phyloP scores from a whole-genome alignment of 2,329 filamentous ascomycete species.

The Claviceps sp. region DNA sequence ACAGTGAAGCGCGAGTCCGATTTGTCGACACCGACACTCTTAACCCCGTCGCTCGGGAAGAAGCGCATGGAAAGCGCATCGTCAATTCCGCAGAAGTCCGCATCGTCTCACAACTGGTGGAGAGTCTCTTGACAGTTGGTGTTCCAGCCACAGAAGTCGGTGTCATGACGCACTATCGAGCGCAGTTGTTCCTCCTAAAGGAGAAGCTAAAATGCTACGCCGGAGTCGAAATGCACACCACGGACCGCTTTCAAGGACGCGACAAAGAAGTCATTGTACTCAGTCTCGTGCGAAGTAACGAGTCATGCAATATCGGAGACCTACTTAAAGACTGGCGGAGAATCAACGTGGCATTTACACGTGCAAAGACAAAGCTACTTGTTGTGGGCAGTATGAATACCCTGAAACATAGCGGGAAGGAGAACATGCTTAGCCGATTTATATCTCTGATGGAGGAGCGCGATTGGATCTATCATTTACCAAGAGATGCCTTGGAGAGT shows the following conservation, averaged over 20 bases:
- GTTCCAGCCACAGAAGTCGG: conserved; percentile 68
- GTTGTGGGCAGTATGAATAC: conserved; percentile 75
- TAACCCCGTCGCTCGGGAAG: conserved; percentile 50
- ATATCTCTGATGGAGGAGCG: conserved; percentile 63
- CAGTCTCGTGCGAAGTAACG: conserved; percentile 77
- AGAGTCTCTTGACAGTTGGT: conserved; percentile 62
- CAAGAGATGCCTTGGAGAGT: conserved; percentile 45
- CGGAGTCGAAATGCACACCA: conserved; percentile 86
- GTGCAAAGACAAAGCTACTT: conserved; percentile 82
- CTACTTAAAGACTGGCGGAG: conserved; percentile 81
- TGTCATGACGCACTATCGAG: conserved; percentile 93
- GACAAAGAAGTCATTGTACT: conserved; percentile 91
- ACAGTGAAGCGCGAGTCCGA: conserved; percentile 59
- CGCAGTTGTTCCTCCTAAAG: conserved; percentile 73
- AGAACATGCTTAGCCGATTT: conserved; percentile 67
- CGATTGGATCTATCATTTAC: conserved; percentile 70
- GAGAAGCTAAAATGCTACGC: conserved; percentile 48
- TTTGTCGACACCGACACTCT: conserved; percentile 85
- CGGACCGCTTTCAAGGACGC: conserved; percentile 90
- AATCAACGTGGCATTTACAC: conserved; percentile 91
- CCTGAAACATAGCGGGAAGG: conserved; percentile 55
- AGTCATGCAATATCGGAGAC: conserved; percentile 72
- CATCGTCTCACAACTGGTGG: conserved; percentile 67
- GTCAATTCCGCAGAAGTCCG: conserved; percentile 76
- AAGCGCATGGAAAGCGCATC: conserved; percentile 69